Conservation (phyloP, 805 yeast genomes). For the Jamesozyma spencerorum region DNA sequence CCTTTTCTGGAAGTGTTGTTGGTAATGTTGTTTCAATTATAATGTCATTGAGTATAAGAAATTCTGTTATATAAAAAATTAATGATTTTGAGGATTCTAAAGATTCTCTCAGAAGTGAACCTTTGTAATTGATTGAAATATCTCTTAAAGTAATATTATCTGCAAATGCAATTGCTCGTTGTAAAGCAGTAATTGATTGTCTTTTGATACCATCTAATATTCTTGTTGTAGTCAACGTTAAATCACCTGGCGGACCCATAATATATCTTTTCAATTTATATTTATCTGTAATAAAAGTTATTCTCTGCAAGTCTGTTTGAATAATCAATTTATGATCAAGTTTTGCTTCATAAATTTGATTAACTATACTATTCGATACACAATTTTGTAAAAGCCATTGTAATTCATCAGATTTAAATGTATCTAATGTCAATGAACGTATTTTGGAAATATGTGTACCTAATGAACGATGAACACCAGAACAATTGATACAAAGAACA, state of each 20-base stretch:
- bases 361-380: slow-evolving; percentile 46
- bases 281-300: slow-evolving; percentile 54
- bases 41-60: slow-evolving; percentile 49
- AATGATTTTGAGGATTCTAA: too few relatives aligned
- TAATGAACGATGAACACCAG: slow-evolving; percentile 79
- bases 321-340: slow-evolving; percentile 22
- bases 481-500: slow-evolving; percentile 73
- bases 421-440: slow-evolving; percentile 69
- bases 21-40: slow-evolving; percentile 35
- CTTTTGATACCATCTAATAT: slow-evolving; percentile 46
- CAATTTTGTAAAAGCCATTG: slow-evolving; percentile 45
- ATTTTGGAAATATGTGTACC: slow-evolving; percentile 78
- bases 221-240: slow-evolving; percentile 25
- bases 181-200: slow-evolving; percentile 31
- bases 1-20: slow-evolving; percentile 32
- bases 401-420: slow-evolving; percentile 48
- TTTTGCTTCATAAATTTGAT: slow-evolving; percentile 50
- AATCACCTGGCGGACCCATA: slow-evolving; percentile 7
- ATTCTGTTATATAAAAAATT: slow-evolving; percentile 45
- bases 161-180: slow-evolving; percentile 16
- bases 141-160: too few relatives aligned
- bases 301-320: slow-evolving; percentile 37
- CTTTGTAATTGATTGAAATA: too few relatives aligned
- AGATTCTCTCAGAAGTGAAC: too few relatives aligned
- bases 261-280: slow-evolving; percentile 48